Evolutionary conservation across 2,329 filamentous ascomycete genomes (phyloP).

Genomic region (Aureobasidium namibiae): DNA sequence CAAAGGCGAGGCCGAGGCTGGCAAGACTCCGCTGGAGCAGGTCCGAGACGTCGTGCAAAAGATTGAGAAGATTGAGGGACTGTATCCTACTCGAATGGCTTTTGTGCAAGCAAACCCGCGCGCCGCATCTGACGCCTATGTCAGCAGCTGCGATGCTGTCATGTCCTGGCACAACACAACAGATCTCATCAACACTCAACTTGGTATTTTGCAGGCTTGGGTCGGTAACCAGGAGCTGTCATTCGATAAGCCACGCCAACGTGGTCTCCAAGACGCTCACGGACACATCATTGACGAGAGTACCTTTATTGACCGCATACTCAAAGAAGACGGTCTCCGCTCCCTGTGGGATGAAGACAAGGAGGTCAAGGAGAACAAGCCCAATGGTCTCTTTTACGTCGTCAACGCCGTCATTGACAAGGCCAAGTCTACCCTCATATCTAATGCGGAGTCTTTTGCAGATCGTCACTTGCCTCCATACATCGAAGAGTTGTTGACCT

Average conservation of each 20-base stretch:
- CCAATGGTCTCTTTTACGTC: constrained; percentile 67
- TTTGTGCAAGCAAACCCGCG: constrained; percentile 68
- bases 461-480: constrained; percentile 90
- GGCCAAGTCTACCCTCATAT: constrained; percentile 83
- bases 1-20: constrained; percentile 83
- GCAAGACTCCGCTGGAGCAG: constrained; percentile 79
- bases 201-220: constrained; percentile 88
- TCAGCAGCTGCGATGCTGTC: constrained; percentile 77
- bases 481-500: constrained; percentile 87
- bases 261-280: constrained; percentile 51
- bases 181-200: constrained; percentile 88
- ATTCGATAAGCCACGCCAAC: constrained; percentile 67
- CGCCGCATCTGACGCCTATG: constrained; percentile 67
- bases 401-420: constrained; percentile 85
- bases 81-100: constrained; percentile 74
- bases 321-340: constrained; percentile 92
- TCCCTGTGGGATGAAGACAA: constrained; percentile 70
- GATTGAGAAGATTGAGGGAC: constrained; percentile 77
- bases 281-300: constrained; percentile 79
- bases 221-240: constrained; percentile 94
- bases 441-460: constrained; percentile 74
- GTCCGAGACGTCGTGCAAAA: constrained; percentile 82
- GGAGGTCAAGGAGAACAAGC: constrained; percentile 8
- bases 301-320: constrained; percentile 84
- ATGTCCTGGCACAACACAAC: constrained; percentile 97